A percentile compares a stretch with the other conserved stretches of the same genome.
Conservation (phyloP, 164 flowering plant genomes). For the Buxus sempervirens region DNA sequence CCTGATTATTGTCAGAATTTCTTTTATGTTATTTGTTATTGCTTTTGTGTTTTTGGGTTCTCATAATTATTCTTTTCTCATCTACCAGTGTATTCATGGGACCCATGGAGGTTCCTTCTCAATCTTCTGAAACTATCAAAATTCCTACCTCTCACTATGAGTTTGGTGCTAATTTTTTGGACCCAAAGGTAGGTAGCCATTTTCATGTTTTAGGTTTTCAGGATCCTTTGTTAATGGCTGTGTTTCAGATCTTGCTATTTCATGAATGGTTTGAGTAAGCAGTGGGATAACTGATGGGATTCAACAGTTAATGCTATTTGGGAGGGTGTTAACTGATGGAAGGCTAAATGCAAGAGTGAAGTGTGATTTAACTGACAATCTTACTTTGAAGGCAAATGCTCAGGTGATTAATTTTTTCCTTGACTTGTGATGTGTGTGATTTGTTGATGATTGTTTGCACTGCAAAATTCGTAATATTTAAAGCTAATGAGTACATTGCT, state of each 20-base stretch:
- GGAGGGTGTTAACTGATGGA: slow-evolving; percentile 84
- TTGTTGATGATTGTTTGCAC: background rate
- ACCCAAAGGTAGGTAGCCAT: slow-evolving; percentile 63
- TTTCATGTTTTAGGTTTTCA: background rate
- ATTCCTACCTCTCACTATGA: slow-evolving; percentile 87
- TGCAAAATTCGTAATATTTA: background rate
- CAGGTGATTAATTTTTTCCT: slow-evolving; percentile 41
- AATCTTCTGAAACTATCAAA: slow-evolving; percentile 76
- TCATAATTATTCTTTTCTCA: background rate
- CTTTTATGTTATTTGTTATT: background rate
- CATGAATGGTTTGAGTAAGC: background rate
- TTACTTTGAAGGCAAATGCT: slow-evolving; percentile 74
- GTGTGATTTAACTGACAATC: slow-evolving; percentile 70
- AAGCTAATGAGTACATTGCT: background rate
- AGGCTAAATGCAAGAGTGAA: slow-evolving; percentile 75
- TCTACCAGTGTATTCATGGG: slow-evolving; percentile 79
- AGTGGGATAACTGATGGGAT: slow-evolving; percentile 1
- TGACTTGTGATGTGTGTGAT: background rate
- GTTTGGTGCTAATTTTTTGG: slow-evolving; percentile 89
- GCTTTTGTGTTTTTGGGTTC: background rate
- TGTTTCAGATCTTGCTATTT: background rate
- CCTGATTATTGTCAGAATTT: background rate
- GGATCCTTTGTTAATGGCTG: background rate
- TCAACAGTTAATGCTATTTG: slow-evolving; percentile 76
- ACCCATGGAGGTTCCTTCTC: slow-evolving; percentile 80